phyloP scores from a whole-genome alignment of 225 moss, liverwort and hornwort genomes.

The Marchantia paleacea region DNA sequence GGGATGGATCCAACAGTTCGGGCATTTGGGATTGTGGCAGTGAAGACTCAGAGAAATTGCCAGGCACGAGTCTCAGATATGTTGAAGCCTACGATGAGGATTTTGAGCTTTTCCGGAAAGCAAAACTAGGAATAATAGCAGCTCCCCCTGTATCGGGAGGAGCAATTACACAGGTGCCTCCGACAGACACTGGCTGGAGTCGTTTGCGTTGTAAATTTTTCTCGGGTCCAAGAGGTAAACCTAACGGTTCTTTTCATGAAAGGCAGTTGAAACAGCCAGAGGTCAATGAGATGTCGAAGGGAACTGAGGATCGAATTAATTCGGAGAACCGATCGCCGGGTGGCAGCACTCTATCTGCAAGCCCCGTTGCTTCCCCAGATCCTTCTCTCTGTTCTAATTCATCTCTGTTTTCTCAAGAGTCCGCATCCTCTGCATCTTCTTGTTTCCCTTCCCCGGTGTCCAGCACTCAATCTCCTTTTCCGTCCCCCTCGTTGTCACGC shows the following conservation, averaged over 20 bases:
- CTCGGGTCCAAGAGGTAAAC: conserved; percentile 18
- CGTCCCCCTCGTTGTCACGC: conserved; percentile 20
- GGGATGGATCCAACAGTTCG: conserved; percentile 5
- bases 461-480: conserved; percentile 30
- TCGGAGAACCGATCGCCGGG: not conserved
- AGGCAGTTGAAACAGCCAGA: not conserved
- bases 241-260: conserved; percentile 7
- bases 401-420: conserved; percentile 22
- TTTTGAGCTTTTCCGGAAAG: conserved; percentile 39
- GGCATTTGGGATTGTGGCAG: not conserved
- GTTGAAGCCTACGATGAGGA: conserved; percentile 38
- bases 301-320: not conserved
- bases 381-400: conserved; percentile 37
- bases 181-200: conserved; percentile 41
- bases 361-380: conserved; percentile 16
- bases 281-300: not conserved
- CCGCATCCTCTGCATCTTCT: conserved; percentile 23
- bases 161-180: conserved; percentile 13
- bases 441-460: conserved; percentile 22
- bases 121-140: conserved; percentile 18
- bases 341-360: conserved; percentile 4
- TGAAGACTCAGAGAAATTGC: not conserved
- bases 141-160: conserved; percentile 15
- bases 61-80: not conserved
- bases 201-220: conserved; percentile 13